Base-by-base conservation (phyloP, 148 eudicot species). In the Suaeda aralocaspica region DNA sequence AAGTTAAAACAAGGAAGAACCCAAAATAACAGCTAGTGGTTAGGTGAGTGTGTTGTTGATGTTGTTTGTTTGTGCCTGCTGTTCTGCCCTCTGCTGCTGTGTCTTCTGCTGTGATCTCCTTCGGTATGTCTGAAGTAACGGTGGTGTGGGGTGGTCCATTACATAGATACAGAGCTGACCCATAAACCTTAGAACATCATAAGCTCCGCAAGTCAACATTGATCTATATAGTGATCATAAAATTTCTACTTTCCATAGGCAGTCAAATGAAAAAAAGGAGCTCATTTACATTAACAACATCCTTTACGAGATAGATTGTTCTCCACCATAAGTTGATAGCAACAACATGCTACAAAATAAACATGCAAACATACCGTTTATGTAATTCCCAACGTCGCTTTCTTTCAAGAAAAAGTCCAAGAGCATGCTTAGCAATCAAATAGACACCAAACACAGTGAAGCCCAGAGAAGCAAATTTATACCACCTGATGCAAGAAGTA, bases 351-450 rank as follows among this genome's bases (percentile, higher is more conserved):
- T 42, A 39, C 62, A 60, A 60, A 53, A 66, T 33, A 26, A 55
- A 25, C 31, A 55, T 45, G 26, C 39, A 66, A 49, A 42, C 59
- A 69, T 86, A 94, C 99, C 97, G 87, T 74, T 89, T 86, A 59
- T 86, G 83, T 74, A 95, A 31, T 78, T 86, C 93, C 96, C 93
- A 85, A 44, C 90, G 89, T 28, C 96, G 97, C 80, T 80, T 87
- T 79, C 89, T 89, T 76, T 95, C 99, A 87, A 87, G 84, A 65
- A 91, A 60, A 80, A 75, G 74, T 70, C 84, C 87, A 69, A 91
- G 70, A 28, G 88, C 91, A 82, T 84, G 91, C 84, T 89, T 95
- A 30, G 93, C 92, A 59, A 91, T 75, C 63, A 95, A 83, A 80
- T 78, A 95, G 53, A 81, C 77, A 61, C 99, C 99, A 76, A 95